Conservation (phyloP, 2,329 filamentous ascomycete species). For the Aphanoascus verrucosus region DNA sequence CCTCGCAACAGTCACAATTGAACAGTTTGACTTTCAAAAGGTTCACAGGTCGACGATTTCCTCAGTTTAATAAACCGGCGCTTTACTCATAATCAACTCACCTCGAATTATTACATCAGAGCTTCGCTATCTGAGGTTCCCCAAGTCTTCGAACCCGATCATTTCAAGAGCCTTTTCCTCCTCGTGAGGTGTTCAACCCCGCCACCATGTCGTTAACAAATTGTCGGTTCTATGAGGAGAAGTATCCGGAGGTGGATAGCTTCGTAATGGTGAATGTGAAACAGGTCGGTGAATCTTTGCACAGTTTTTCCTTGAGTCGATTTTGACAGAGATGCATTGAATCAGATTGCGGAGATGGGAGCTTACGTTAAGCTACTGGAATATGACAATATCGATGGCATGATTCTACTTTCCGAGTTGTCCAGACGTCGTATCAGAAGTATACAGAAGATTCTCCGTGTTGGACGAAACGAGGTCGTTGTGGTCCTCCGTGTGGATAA, state of each 20-base stretch:
- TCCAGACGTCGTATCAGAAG: slow-evolving; percentile 95
- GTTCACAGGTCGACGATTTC: no score
- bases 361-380: slow-evolving; percentile 98
- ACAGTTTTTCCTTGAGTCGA: neutral
- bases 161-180: neutral
- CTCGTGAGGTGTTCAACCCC: slow-evolving; percentile 17
- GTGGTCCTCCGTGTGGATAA: slow-evolving; percentile 98
- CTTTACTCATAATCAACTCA: no score
- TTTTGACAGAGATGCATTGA: slow-evolving; percentile 10
- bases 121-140: neutral
- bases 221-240: slow-evolving; percentile 95
- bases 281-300: slow-evolving; percentile 50
- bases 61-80: no score
- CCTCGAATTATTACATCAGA: neutral
- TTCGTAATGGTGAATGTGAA: slow-evolving; percentile 99
- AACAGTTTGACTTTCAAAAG: no score
- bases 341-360: slow-evolving; percentile 98
- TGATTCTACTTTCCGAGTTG: slow-evolving; percentile 96
- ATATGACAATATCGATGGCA: slow-evolving; percentile 99
- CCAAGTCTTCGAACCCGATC: neutral
- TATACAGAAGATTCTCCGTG: slow-evolving; percentile 98
- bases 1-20: no score
- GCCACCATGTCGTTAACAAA: slow-evolving; percentile 87
- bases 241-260: slow-evolving; percentile 96
- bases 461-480: slow-evolving; percentile 95